Evolutionary conservation across 805 yeast species (phyloP).

Genomic region (Komagataella kurtzmanii): DNA sequence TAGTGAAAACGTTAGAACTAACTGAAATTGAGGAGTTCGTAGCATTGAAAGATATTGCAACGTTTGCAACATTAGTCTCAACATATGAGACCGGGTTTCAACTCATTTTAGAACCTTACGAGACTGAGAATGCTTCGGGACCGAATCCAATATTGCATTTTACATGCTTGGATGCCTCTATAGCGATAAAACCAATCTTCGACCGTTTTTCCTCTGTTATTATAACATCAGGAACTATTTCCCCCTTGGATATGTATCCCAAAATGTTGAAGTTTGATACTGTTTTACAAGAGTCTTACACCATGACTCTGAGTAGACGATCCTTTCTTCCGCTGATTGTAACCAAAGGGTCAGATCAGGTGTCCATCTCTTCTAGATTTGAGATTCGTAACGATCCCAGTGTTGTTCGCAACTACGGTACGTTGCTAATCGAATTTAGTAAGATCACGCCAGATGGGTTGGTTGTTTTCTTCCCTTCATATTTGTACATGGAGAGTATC

Average conservation of each 20-base stretch:
- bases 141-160: conserved; percentile 93
- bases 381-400: conserved; percentile 97
- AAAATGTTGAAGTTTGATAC: conserved; percentile 91
- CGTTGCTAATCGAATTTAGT: conserved; percentile 79
- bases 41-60: conserved; percentile 90
- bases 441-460: conserved; percentile 96
- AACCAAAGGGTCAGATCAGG: conserved; percentile 97
- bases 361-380: conserved; percentile 89
- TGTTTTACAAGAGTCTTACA: conserved; percentile 84
- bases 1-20: conserved; percentile 83
- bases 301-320: conserved; percentile 88
- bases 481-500: conserved; percentile 94
- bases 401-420: conserved; percentile 94
- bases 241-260: conserved; percentile 98
- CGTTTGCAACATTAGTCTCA: conserved; percentile 90
- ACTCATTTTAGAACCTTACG: conserved; percentile 89
- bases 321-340: conserved; percentile 92
- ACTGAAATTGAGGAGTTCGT: conserved; percentile 82
- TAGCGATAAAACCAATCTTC: conserved; percentile 94
- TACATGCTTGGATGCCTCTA: conserved; percentile 93
- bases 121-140: conserved; percentile 84
- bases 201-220: conserved; percentile 86
- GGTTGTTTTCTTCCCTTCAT: conserved; percentile 96
- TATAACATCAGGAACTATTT: conserved; percentile 94
- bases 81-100: conserved; percentile 92